Percentiles rank a stretch among this genome's conserved stretches.
Evolutionary conservation across 805 yeast species (phyloP).

Genomic region (Kodamaea kaohsiungensis): DNA sequence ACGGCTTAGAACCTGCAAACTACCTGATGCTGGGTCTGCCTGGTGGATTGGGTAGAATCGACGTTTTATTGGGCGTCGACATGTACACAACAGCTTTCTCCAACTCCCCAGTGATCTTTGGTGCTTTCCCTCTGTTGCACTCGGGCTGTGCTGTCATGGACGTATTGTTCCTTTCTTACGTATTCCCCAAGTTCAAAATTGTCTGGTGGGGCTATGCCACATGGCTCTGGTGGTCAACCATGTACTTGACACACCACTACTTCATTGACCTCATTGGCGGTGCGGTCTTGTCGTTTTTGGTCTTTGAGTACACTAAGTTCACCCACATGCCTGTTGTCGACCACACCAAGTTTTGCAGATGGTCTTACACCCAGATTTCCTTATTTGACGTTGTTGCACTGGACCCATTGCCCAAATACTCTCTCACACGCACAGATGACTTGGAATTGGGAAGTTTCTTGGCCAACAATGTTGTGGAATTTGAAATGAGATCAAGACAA

Average conservation of each 20-base stretch:
- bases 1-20: slow-evolving; percentile 88
- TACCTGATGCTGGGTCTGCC: slow-evolving; percentile 92
- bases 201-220: slow-evolving; percentile 75
- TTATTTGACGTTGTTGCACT: slow-evolving; percentile 25
- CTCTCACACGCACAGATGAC: neutral
- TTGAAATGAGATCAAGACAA: slow-evolving; percentile 34
- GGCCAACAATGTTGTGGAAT: slow-evolving; percentile 7
- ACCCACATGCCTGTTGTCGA: slow-evolving; percentile 64
- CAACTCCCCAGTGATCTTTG: slow-evolving; percentile 90
- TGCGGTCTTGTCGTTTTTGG: slow-evolving; percentile 71
- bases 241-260: slow-evolving; percentile 97
- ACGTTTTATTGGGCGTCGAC: slow-evolving; percentile 71
- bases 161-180: slow-evolving; percentile 78
- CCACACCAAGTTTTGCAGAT: slow-evolving; percentile 59
- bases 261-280: slow-evolving; percentile 95
- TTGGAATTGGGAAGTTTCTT: slow-evolving; percentile 6
- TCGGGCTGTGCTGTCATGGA: slow-evolving; percentile 95
- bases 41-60: slow-evolving; percentile 92
- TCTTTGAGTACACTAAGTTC: slow-evolving; percentile 69
- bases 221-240: slow-evolving; percentile 98
- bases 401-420: slow-evolving; percentile 31
- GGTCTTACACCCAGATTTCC: slow-evolving; percentile 54
- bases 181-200: slow-evolving; percentile 71
- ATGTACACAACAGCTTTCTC: slow-evolving; percentile 80
- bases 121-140: slow-evolving; percentile 85